These are phyloP conservation scores for Fusarium coffeatum DNA, from an alignment of 2,329 filamentous ascomycete species.

Conservation along the genomic window DNA sequence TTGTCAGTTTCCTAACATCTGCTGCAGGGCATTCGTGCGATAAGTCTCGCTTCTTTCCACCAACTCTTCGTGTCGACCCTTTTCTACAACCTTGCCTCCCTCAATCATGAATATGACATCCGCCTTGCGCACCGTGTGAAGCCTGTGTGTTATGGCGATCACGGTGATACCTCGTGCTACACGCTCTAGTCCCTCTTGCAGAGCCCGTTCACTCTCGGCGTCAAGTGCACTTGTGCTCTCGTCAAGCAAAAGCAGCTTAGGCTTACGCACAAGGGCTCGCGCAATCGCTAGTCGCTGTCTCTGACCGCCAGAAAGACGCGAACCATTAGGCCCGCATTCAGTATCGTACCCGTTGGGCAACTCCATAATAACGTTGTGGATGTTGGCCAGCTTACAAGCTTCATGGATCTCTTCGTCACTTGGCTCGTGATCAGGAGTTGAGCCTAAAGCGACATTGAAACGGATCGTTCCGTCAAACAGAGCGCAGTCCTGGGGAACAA, in stretches of 20 bases:
- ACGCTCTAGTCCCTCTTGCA: constrained; percentile 74
- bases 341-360: constrained; percentile 76
- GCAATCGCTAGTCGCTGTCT: constrained; percentile 83
- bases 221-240: constrained; percentile 86
- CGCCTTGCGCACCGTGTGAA: constrained; percentile 67
- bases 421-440: constrained; percentile 64
- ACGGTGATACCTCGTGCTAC: constrained; percentile 66
- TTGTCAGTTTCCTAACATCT: constrained; percentile 54
- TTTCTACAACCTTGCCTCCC: constrained; percentile 63
- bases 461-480: constrained; percentile 67
- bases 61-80: constrained; percentile 65
- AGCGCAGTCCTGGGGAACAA: constrained; percentile 69
- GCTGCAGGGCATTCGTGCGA: constrained; percentile 63
- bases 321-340: constrained; percentile 76
- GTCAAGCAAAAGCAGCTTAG: constrained; percentile 80
- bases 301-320: constrained; percentile 81
- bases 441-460: constrained; percentile 68
- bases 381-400: constrained; percentile 75
- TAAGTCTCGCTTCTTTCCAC: constrained; percentile 65
- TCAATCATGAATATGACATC: constrained; percentile 70
- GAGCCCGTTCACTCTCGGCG: constrained; percentile 71
- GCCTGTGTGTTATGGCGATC: constrained; percentile 67
- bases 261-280: constrained; percentile 77
- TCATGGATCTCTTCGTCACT: constrained; percentile 71
- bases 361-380: constrained; percentile 73